Conservation (phyloP, 768 basidiomycete genomes). For the Kondoa malvinella region DNA sequence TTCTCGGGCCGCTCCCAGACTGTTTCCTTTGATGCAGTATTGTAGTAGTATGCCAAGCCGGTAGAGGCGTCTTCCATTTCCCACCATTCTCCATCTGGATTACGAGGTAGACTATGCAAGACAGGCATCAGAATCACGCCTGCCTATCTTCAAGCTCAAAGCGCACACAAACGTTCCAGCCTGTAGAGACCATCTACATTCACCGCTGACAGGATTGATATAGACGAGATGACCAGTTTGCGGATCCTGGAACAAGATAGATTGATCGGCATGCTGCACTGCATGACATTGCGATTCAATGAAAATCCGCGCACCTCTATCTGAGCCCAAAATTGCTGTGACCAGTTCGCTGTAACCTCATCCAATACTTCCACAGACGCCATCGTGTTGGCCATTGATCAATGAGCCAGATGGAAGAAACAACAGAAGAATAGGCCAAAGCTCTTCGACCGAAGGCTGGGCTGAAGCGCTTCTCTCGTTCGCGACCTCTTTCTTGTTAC, state of each 20-base stretch:
- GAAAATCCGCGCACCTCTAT: neutral
- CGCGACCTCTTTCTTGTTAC: too few species aligned
- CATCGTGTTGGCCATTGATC: neutral
- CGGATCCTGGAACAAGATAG: too few species aligned
- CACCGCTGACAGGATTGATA: neutral
- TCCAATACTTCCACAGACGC: neutral
- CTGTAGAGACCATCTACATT: neutral
- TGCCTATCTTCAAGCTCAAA: neutral
- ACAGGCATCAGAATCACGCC: neutral
- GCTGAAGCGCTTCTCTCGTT: too few species aligned
- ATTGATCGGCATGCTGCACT: too few species aligned
- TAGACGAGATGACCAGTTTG: neutral
- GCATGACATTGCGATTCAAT: neutral
- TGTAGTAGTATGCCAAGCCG: neutral
- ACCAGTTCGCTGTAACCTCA: neutral
- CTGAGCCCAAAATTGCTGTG: neutral
- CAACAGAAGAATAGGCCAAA: neutral
- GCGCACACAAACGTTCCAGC: neutral
- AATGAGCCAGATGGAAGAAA: neutral
- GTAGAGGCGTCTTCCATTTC: neutral
- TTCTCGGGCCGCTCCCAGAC: neutral
- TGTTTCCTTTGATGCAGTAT: neutral
- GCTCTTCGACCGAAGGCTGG: too few species aligned
- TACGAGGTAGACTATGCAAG: neutral
- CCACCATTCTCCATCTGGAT: neutral